A percentile compares a stretch with the other conserved stretches of the same genome.
These are phyloP conservation scores for Zasmidium angulare DNA, from an alignment of 2,329 filamentous ascomycete species.

Conservation along the genomic window DNA sequence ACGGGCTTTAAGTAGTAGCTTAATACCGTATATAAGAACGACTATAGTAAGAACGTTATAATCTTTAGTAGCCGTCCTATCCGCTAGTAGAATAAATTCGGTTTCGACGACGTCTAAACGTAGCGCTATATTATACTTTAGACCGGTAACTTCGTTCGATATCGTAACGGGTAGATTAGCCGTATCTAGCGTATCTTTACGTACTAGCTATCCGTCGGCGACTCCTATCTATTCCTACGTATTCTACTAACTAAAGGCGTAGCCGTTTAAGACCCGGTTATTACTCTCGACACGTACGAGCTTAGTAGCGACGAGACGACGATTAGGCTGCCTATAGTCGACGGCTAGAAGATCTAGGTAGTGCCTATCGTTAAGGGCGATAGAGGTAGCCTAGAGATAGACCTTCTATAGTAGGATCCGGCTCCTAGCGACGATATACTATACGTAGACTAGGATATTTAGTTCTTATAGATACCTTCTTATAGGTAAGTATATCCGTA, in stretches of 20 bases:
- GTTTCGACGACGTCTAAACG: neutral
- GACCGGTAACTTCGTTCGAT: neutral
- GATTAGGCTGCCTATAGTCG: no score
- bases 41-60: neutral
- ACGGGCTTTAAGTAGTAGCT: neutral
- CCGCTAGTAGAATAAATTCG: neutral
- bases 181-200: neutral
- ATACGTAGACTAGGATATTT: neutral
- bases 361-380: neutral
- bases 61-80: neutral
- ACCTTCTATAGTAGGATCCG: neutral
- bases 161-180: neutral
- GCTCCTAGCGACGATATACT: neutral
- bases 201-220: neutral
- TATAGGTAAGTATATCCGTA: neutral
- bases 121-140: neutral
- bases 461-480: neutral
- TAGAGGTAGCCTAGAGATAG: neutral
- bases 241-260: neutral
- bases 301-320: no score
- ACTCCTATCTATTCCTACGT: neutral
- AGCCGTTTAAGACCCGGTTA: no score
- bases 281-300: no score
- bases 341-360: no score
- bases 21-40: neutral